Conservation (phyloP, 2,329 filamentous ascomycete species). For the Cytospora schulzeri region DNA sequence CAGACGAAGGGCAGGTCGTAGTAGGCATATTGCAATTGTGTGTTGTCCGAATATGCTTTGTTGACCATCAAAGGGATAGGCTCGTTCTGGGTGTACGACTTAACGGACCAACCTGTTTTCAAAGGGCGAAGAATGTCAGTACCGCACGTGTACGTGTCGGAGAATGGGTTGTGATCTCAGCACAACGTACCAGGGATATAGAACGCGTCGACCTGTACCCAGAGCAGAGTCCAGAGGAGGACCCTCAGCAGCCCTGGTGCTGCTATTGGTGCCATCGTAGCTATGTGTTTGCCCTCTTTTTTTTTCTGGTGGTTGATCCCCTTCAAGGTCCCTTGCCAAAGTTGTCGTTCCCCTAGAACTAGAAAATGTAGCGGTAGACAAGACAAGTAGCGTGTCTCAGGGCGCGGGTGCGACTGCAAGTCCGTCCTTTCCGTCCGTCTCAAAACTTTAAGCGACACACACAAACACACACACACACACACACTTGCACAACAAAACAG, state of each 20-base stretch:
- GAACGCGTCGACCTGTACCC: constrained; percentile 65
- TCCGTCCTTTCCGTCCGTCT: neutral
- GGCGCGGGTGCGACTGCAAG: neutral
- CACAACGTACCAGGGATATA: constrained; percentile 76
- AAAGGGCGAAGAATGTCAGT: constrained; percentile 23
- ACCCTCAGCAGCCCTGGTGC: constrained; percentile 40
- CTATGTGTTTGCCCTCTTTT: neutral
- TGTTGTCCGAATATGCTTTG: constrained; percentile 88
- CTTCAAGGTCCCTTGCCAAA: neutral
- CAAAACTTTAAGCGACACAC: neutral
- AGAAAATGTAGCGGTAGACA: neutral
- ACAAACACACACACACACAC: too few relatives aligned
- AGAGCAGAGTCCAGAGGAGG: constrained; percentile 48
- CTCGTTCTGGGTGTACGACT: constrained; percentile 75
- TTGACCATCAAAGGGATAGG: constrained; percentile 85
- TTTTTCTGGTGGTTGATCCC: constrained; percentile 1
- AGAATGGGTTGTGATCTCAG: neutral
- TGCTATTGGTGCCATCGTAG: constrained; percentile 27
- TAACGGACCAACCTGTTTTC: constrained; percentile 72
- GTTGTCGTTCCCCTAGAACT: constrained; percentile 1
- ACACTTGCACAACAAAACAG: neutral
- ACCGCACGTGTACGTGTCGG: neutral
- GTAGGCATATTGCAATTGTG: constrained; percentile 89
- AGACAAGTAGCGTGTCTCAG: constrained; percentile 14
- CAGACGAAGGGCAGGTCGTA: constrained; percentile 87